These are phyloP conservation scores for Paragyromitra xinjiangensis DNA, from an alignment of 495 filamentous ascomycete genomes.

Conservation along the genomic window DNA sequence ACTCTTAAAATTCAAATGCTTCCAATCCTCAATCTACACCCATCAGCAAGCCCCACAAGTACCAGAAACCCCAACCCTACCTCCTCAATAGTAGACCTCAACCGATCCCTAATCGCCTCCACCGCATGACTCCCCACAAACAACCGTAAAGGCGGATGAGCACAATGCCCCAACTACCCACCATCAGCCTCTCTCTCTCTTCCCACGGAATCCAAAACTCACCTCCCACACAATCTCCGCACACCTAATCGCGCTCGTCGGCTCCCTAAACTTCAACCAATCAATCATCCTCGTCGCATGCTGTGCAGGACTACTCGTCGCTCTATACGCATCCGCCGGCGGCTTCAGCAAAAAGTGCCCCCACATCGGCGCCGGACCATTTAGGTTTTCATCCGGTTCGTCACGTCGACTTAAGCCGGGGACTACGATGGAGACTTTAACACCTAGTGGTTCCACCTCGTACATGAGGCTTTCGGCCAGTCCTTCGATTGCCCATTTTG, in stretches of 20 bases:
- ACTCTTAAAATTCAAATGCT: constrained; percentile 71
- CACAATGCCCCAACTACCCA: constrained; percentile 77
- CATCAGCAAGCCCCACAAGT: constrained; percentile 1
- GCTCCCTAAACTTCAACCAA: constrained; percentile 91
- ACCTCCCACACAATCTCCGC: constrained; percentile 95
- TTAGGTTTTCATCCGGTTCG: constrained; percentile 59
- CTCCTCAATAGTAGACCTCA: constrained; percentile 92
- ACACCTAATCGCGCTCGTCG: constrained; percentile 89
- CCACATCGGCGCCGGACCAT: constrained; percentile 68
- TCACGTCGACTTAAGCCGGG: constrained; percentile 87
- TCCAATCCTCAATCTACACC: constrained; percentile 75
- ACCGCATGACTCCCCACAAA: constrained; percentile 92
- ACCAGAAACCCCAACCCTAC: constrained; percentile 59
- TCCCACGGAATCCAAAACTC: not conserved
- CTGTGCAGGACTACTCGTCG: constrained; percentile 77
- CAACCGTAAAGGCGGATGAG: constrained; percentile 83
- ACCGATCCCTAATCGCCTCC: constrained; percentile 88
- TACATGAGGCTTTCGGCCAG: constrained; percentile 95
- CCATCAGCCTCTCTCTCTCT: not conserved
- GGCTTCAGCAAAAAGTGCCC: constrained; percentile 92
- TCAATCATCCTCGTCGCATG: constrained; percentile 95
- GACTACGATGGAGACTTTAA: constrained; percentile 91
- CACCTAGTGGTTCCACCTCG: constrained; percentile 88
- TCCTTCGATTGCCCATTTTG: constrained; percentile 95
- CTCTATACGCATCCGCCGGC: constrained; percentile 80